Evolutionary conservation across 768 basidiomycete genomes (phyloP), one percentile per base, ranked within the genome.

Genomic region (Pleurotus salmoneostramineus): DNA sequence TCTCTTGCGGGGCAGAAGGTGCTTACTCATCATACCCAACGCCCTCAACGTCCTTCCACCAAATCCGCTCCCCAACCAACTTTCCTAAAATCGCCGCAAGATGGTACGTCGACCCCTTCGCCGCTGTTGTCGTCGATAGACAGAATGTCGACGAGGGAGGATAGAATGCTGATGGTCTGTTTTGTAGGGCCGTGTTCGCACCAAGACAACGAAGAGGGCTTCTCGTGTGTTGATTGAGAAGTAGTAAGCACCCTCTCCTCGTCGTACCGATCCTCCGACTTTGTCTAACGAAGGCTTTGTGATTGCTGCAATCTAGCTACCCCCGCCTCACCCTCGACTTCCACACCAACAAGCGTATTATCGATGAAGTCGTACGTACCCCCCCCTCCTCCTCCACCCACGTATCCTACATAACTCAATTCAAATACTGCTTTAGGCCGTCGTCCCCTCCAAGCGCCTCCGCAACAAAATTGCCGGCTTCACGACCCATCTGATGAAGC

Each of bases 401-500:
- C 3, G 60, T 44, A 57, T 35, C 6, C 32, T 40, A 49, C 57
- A 21, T 35, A 31, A 17, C 15, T 55, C n/a, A n/a, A 44, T 48
- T n/a, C 50, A n/a, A 35, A 37, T 17, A 36, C 55, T 36, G 4
- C 46, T 14, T 32, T 60, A 93, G 92, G 92, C 93, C 59, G 79
- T 91, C 63, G 95, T 99, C 65, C 96, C 96, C 59, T 98, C 97
- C 57, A 98, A 99, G 80, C 93, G 96, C 66, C 87, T 99, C 68
- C 88, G 97, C 72, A 99, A 99, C 91, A 99, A 99, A 85, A 91
- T 99, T 70, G 89, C 96, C 8, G 97, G 97, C 48, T 99, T 98
- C 87, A 99, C 97, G 60, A 99, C 97, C 68, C 97, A 99, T 73
- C 81, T 99, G 74, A 99, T 99, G 97, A 98, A 95, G 85, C 95